Evolutionary conservation across 257 asterid species (phyloP).

Genomic region (Primulina eburnea): DNA sequence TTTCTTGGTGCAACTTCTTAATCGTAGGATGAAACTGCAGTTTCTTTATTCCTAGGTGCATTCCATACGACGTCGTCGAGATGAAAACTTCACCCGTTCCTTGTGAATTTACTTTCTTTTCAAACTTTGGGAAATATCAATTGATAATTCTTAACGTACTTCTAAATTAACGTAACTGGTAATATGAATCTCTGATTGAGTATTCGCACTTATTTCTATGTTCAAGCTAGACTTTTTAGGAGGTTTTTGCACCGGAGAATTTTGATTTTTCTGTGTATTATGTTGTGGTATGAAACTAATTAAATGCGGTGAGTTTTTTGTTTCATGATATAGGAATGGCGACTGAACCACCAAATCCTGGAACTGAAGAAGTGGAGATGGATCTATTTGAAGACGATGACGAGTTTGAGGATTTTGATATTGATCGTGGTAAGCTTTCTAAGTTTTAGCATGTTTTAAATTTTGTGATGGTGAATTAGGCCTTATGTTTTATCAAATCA

Average conservation of each 20-base stretch:
- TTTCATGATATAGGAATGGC: slow-evolving; percentile 38
- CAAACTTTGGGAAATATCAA: not conserved
- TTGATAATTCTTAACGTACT: not conserved
- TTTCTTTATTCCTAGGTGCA: not conserved
- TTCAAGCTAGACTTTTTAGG: too few species aligned
- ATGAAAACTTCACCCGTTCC: too few species aligned
- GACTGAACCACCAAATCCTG: slow-evolving; percentile 60
- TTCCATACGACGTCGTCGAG: not conserved
- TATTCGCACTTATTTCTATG: not conserved
- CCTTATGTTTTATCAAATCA: not conserved
- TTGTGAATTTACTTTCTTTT: too few species aligned
- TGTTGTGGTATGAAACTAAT: too few species aligned
- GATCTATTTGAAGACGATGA: slow-evolving; percentile 84
- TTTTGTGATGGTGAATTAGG: not conserved
- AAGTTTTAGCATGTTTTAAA: not conserved
- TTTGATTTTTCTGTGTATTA: not conserved
- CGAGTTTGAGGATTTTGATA: slow-evolving; percentile 78
- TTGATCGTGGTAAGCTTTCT: slow-evolving; percentile 48
- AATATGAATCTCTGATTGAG: not conserved
- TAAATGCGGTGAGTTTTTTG: not conserved
- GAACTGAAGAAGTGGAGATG: slow-evolving; percentile 58
- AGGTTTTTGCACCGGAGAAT: not conserved
- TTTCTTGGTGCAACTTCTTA: too few species aligned
- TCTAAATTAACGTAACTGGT: not conserved
- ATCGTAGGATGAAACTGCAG: not conserved